Percentiles rank a stretch among this genome's conserved stretches.
Evolutionary conservation across 495 filamentous ascomycete genomes (phyloP).

Genomic region (Darksidea phi): DNA sequence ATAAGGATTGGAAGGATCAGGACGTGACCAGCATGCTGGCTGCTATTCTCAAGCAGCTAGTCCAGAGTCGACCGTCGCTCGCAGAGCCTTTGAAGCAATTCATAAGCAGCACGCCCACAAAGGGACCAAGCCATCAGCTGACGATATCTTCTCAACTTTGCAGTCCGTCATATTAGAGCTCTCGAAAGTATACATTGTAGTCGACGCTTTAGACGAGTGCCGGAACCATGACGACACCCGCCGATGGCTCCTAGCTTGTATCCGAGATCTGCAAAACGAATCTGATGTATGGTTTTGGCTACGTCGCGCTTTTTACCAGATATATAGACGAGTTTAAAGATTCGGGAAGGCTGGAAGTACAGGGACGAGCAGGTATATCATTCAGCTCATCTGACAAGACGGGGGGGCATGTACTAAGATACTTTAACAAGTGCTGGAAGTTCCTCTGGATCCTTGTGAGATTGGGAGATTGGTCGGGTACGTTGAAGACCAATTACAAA

Average conservation of each 20-base stretch:
- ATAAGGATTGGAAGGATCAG: constrained; percentile 41
- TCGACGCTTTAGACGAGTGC: constrained; percentile 55
- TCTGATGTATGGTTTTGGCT: constrained; percentile 40
- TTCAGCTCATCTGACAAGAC: too few species aligned
- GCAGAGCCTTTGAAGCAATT: neutral
- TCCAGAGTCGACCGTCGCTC: constrained; percentile 15
- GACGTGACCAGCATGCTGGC: constrained; percentile 39
- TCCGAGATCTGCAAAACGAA: constrained; percentile 39
- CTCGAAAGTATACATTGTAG: constrained; percentile 44
- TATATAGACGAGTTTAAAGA: constrained; percentile 34
- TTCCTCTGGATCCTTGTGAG: too few species aligned
- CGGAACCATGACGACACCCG: neutral
- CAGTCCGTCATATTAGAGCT: constrained; percentile 23
- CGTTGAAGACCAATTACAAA: too few species aligned
- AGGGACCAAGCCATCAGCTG: neutral
- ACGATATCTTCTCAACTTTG: constrained; percentile 17
- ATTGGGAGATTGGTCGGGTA: too few species aligned
- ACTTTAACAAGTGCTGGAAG: too few species aligned
- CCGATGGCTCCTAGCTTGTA: constrained; percentile 25
- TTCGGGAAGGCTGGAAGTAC: constrained; percentile 41
- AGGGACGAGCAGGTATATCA: too few species aligned
- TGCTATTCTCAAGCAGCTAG: constrained; percentile 46
- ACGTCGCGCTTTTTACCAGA: constrained; percentile 47
- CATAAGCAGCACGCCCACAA: neutral
- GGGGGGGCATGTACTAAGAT: too few species aligned